These are phyloP conservation scores for Enterocytospora artemiae DNA, from an alignment of 371 early-diverging fungal species.

Conservation along the genomic window DNA sequence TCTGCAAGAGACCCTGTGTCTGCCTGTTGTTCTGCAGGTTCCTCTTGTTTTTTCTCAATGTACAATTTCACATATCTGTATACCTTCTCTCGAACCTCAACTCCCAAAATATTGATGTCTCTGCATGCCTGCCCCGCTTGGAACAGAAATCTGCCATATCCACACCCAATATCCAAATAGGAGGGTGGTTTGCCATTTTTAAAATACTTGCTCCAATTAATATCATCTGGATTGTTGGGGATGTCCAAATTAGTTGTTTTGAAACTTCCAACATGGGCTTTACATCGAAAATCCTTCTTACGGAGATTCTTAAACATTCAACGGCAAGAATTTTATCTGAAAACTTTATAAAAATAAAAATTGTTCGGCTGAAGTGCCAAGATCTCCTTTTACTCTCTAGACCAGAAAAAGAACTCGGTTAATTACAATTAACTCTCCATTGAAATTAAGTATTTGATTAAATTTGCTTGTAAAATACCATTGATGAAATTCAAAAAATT, in stretches of 20 bases:
- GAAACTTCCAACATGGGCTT: conserved; percentile 89
- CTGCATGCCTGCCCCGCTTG: conserved; percentile 76
- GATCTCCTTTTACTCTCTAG: too few species aligned
- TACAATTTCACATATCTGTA: conserved; percentile 69
- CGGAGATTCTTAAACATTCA: background rate
- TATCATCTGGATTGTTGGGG: conserved; percentile 69
- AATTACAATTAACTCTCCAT: too few species aligned
- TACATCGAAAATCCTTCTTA: conserved; percentile 76
- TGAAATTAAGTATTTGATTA: too few species aligned
- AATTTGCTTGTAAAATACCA: too few species aligned
- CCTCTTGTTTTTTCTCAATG: background rate
- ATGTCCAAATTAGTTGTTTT: conserved; percentile 58
- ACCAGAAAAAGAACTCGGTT: too few species aligned
- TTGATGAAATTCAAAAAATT: too few species aligned
- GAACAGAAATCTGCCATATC: conserved; percentile 84
- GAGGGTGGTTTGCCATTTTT: conserved; percentile 66
- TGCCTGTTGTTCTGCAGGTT: conserved; percentile 31
- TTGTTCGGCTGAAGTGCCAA: too few species aligned
- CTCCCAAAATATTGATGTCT: conserved; percentile 77
- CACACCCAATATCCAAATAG: conserved; percentile 96
- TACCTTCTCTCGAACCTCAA: conserved; percentile 95
- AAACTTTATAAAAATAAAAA: background rate
- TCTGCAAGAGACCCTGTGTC: too few species aligned
- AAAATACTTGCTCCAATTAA: conserved; percentile 78
- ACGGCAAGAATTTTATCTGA: background rate